Conservation (phyloP, 306 rosid genomes). For the Datisca glomerata region DNA sequence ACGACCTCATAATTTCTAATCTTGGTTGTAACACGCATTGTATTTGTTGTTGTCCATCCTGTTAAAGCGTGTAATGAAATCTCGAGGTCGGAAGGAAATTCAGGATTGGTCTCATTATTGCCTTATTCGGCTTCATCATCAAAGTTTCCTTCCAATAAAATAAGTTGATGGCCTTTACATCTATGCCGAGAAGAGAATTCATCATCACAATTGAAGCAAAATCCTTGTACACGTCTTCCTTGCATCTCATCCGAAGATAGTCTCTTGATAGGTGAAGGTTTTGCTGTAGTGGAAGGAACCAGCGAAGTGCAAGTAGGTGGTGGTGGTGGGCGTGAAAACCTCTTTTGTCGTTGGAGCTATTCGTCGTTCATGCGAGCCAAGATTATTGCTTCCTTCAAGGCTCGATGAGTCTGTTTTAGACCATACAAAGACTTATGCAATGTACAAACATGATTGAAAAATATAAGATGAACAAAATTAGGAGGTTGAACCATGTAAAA, state of each 20-base stretch:
- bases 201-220: background rate
- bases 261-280: background rate
- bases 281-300: background rate
- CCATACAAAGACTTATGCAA: no score
- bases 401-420: no score
- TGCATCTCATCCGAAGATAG: background rate
- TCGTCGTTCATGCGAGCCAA: background rate
- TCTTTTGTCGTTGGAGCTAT: background rate
- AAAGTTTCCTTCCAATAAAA: background rate
- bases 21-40: background rate
- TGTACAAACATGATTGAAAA: no score
- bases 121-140: background rate
- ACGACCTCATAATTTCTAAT: background rate
- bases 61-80: background rate
- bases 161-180: no score
- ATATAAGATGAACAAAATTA: no score
- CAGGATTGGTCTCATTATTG: background rate
- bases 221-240: background rate
- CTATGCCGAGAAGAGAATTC: no score
- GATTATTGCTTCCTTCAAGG: background rate
- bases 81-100: background rate
- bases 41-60: background rate
- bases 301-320: background rate
- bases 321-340: background rate
- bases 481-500: no score